phyloP scores from a whole-genome alignment of 2,329 filamentous ascomycete species.

The Clonostachys rhizophaga region DNA sequence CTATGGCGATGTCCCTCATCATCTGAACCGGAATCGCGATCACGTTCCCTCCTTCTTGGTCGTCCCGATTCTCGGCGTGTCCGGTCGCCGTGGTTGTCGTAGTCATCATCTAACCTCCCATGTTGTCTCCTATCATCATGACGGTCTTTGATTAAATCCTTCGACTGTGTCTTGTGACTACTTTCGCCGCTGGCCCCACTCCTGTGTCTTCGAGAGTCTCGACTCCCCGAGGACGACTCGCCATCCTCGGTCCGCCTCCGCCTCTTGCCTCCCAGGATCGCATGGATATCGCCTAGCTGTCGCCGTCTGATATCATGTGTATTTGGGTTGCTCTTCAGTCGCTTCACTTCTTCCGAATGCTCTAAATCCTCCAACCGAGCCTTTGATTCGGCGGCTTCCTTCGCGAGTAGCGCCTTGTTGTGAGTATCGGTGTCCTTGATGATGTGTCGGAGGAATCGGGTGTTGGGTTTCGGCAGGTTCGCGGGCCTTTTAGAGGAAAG shows the following conservation, averaged over 20 bases:
- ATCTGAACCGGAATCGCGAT: background rate
- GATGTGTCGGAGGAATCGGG: conserved; percentile 80
- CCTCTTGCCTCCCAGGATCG: conserved; percentile 45
- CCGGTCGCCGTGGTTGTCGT: too few species aligned
- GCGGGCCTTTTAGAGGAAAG: conserved; percentile 42
- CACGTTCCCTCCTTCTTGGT: background rate
- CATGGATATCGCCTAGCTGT: conserved; percentile 57
- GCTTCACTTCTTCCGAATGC: conserved; percentile 36
- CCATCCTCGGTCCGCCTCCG: conserved; percentile 7
- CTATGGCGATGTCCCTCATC: background rate
- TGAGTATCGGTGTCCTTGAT: conserved; percentile 85
- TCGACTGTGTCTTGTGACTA: background rate
- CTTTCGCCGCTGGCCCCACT: background rate
- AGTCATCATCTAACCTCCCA: conserved; percentile 13
- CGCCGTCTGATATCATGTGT: conserved; percentile 47
- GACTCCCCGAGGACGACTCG: conserved; percentile 5
- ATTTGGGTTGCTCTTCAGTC: conserved; percentile 36
- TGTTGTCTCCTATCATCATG: conserved; percentile 10
- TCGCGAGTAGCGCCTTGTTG: conserved; percentile 81
- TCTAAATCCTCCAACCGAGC: conserved; percentile 63
- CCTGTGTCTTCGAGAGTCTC: conserved; percentile 1
- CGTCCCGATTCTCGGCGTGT: background rate
- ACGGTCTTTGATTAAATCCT: conserved; percentile 12
- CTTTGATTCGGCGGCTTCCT: conserved; percentile 74
- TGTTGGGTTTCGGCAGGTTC: conserved; percentile 82